These are phyloP conservation scores for Elaeis oleifera DNA, from an alignment of 202 grass and related monocot genomes.

Conservation along the genomic window DNA sequence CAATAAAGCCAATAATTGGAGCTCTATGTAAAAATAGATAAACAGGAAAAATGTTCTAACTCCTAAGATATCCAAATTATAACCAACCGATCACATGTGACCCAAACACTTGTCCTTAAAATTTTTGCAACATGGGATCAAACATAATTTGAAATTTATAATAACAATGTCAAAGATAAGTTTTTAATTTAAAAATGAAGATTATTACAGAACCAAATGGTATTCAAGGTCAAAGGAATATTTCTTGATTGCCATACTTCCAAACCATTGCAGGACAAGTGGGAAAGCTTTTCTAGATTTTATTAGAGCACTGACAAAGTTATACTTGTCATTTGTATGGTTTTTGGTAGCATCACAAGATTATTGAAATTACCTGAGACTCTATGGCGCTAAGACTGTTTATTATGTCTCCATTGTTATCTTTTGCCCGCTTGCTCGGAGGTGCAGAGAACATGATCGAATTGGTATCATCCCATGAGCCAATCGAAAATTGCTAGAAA, in stretches of 20 bases:
- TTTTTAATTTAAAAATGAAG: no score
- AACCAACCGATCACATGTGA: no score
- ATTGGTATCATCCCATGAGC: slow-evolving; percentile 77
- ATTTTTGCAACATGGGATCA: no score
- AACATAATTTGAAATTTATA: no score
- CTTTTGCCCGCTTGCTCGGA: slow-evolving; percentile 36
- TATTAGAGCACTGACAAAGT: neutral
- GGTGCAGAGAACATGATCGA: slow-evolving; percentile 59
- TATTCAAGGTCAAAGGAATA: no score
- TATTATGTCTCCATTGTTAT: slow-evolving; percentile 48
- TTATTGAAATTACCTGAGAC: slow-evolving; percentile 30
- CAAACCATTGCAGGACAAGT: no score
- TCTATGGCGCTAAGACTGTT: slow-evolving; percentile 58
- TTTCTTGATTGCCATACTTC: no score
- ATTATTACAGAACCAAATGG: no score
- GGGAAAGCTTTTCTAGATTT: neutral
- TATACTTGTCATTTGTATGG: neutral
- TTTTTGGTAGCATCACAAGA: neutral
- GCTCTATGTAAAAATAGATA: neutral
- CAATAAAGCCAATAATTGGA: neutral
- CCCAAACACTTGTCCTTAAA: no score
- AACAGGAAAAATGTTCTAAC: no score
- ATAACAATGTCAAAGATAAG: no score
- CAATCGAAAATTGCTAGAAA: slow-evolving; percentile 50
- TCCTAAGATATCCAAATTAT: no score